Evolutionary conservation across 345 rosid genomes (phyloP), one percentile per base, ranked within the genome.

Genomic region (Zanthoxylum bungeanum): DNA sequence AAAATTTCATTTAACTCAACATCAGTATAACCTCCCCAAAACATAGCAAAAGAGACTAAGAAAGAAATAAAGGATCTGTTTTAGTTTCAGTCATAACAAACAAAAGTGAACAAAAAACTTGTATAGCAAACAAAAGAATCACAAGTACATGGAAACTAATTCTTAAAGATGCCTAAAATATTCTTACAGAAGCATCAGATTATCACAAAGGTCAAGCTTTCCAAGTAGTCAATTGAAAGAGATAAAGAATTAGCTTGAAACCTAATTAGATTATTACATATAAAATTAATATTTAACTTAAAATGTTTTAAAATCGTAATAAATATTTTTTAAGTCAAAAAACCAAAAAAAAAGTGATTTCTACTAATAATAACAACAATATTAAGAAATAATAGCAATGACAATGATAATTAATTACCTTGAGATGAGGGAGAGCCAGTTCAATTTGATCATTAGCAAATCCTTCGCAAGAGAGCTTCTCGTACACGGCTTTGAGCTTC

Each of bases 391-490:
- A 5, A 25, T 8, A 55, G 27, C 3, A 9, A 31, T n/a, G n/a
- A 27, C 30, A 60, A 46, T 7, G 64, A 57, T 30, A 5, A 66
- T 1, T 7, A 64, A 17, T 62, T 73, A 89, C 97, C 87, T 86
- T 87, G 64, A 93, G 90, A 70, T 96, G 88, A 34, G 94, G 84
- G 66, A 91, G 97, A 37, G 85, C 97, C 44, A 85, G 87, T 64
- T 93, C 98, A 73, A 93, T 90, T 60, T 93, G 97, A 83, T 89
- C 89, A 28, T 93, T 85, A 4, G 87, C 74, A 78, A 93, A 93
- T 14, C 97, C 98, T 81, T 91, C 96, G 68, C 96, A 93, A 46
- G 97, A 91, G 77, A 93, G 94, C 70, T 85, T 86, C 83, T 93
- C 97, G 82, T 93, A 91, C 11, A 80, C 66, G 3, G 70, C 75